These are phyloP conservation scores for Coemansia sp. DNA, from an alignment of 192 early-diverging fungal genomes.

Conservation along the genomic window DNA sequence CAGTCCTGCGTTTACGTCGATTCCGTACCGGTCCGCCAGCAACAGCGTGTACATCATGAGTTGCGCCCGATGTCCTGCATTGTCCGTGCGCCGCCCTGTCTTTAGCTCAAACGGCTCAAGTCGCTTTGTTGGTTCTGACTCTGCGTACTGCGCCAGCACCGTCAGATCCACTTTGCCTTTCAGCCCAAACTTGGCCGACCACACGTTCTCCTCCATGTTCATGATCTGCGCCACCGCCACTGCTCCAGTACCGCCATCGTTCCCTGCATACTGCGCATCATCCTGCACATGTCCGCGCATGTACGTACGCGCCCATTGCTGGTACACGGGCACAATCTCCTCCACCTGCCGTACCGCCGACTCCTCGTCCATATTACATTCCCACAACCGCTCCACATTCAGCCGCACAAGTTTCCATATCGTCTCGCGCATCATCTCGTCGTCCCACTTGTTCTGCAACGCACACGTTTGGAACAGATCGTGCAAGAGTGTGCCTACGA, in stretches of 20 bases:
- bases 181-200: slow-evolving; percentile 88
- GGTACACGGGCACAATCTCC: slow-evolving; percentile 56
- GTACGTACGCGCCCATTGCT: slow-evolving; percentile 56
- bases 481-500: slow-evolving; percentile 84
- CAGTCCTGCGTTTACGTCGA: slow-evolving; percentile 65
- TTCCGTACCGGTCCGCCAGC: slow-evolving; percentile 80
- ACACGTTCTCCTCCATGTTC: slow-evolving; percentile 89
- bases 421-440: slow-evolving; percentile 38
- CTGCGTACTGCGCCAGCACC: slow-evolving; percentile 24
- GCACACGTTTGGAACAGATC: slow-evolving; percentile 74
- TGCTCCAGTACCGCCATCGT: slow-evolving; percentile 4
- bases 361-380: slow-evolving; percentile 63
- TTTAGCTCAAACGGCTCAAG: slow-evolving; percentile 89
- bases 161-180: slow-evolving; percentile 91
- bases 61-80: slow-evolving; percentile 76
- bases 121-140: slow-evolving; percentile 22
- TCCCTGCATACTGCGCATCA: slow-evolving; percentile 21
- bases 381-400: slow-evolving; percentile 70
- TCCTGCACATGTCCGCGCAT: slow-evolving; percentile 23
- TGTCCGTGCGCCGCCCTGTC: slow-evolving; percentile 65
- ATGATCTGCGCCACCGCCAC: slow-evolving; percentile 68
- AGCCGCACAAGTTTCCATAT: slow-evolving; percentile 57
- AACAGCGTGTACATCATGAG: slow-evolving; percentile 81
- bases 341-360: slow-evolving; percentile 51
- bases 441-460: slow-evolving; percentile 60